These are phyloP conservation scores for Macaranga tanarius DNA, from an alignment of 441 rosid genomes.

Conservation along the genomic window DNA sequence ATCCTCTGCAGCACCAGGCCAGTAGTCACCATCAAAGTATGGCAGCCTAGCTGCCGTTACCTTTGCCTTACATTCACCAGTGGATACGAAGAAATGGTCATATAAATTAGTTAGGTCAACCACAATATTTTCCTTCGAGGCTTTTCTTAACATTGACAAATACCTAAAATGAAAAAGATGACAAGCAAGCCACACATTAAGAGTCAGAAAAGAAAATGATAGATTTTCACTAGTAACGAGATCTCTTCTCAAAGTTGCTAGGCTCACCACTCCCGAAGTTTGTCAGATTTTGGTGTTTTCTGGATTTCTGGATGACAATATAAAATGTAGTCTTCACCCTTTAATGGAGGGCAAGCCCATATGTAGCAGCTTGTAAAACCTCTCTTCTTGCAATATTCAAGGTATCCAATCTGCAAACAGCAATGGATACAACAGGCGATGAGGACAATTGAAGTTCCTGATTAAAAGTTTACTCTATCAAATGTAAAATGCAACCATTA, in stretches of 20 bases:
- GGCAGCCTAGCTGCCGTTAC: slow-evolving; percentile 99
- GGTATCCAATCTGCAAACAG: slow-evolving; percentile 81
- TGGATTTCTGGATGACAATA: slow-evolving; percentile 99
- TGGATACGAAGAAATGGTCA: slow-evolving; percentile 85
- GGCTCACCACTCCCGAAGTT: slow-evolving; percentile 94
- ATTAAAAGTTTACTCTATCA: not conserved
- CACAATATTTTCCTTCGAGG: slow-evolving; percentile 80
- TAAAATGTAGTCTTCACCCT: slow-evolving; percentile 98
- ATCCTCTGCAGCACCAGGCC: slow-evolving; percentile 99
- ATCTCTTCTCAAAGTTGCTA: slow-evolving; percentile 4
- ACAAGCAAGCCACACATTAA: slow-evolving; percentile 9
- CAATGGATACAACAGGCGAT: slow-evolving; percentile 16
- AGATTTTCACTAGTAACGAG: not conserved
- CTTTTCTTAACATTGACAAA: slow-evolving; percentile 86
- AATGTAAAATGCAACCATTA: slow-evolving; percentile 21
- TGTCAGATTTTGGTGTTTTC: slow-evolving; percentile 99
- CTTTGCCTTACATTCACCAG: slow-evolving; percentile 88
- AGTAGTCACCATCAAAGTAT: slow-evolving; percentile 99
- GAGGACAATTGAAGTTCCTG: slow-evolving; percentile 14
- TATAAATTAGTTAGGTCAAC: slow-evolving; percentile 88
- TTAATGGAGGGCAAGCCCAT: slow-evolving; percentile 99
- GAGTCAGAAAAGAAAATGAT: slow-evolving; percentile 9
- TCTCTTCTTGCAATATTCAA: slow-evolving; percentile 97
- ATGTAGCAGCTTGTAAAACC: slow-evolving; percentile 99
- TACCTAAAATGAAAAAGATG: slow-evolving; percentile 60